Conservation (phyloP, 2,329 filamentous ascomycete species). For the Penicillium sp. region DNA sequence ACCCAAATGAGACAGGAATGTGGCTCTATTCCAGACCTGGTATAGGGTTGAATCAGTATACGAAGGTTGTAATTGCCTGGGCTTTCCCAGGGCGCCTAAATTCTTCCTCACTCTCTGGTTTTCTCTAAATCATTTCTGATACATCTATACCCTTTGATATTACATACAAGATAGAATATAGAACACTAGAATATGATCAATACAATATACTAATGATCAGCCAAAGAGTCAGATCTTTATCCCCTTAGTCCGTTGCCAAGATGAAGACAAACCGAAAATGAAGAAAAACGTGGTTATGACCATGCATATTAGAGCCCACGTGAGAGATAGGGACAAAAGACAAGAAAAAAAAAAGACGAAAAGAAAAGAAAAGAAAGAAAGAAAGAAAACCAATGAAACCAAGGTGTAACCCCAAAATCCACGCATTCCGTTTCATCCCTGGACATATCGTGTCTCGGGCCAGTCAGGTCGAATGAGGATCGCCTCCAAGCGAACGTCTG, state of each 20-base stretch:
- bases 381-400: background rate
- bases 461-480: constrained; percentile 17
- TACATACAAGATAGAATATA: background rate
- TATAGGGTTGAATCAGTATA: constrained; percentile 7
- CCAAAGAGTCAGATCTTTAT: constrained; percentile 28
- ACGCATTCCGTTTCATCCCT: constrained; percentile 25
- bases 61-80: background rate
- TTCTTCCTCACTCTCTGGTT: too few relatives aligned
- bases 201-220: constrained; percentile 2
- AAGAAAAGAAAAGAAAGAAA: background rate
- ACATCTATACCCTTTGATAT: background rate
- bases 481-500: constrained; percentile 8
- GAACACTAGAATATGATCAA: too few relatives aligned
- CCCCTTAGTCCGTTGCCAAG: constrained; percentile 28
- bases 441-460: constrained; percentile 21
- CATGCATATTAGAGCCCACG: constrained; percentile 6
- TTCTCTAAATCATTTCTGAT: too few relatives aligned
- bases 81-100: too few relatives aligned
- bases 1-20: background rate
- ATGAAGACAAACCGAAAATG: background rate
- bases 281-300: constrained; percentile 7
- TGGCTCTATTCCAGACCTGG: background rate
- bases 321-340: constrained; percentile 4
- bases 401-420: constrained; percentile 19
- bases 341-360: background rate